phyloP scores from a whole-genome alignment of 225 moss, liverwort and hornwort genomes.

The Straminergon stramineum region DNA sequence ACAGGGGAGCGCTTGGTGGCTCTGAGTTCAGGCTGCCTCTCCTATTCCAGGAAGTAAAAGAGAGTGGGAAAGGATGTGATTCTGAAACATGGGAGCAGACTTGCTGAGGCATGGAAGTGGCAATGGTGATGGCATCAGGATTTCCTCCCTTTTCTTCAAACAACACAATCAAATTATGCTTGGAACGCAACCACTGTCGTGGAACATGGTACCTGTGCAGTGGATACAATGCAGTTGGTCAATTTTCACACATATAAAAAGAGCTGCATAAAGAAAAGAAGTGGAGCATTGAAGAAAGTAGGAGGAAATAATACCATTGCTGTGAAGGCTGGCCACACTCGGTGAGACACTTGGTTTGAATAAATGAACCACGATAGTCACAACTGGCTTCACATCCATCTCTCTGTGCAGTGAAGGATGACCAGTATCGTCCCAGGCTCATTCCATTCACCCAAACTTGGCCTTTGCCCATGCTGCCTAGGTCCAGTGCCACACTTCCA shows the following conservation, averaged over 20 bases:
- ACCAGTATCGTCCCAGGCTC: constrained; percentile 73
- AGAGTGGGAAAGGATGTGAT: constrained; percentile 36
- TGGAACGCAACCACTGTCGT: constrained; percentile 67
- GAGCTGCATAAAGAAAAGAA: not conserved
- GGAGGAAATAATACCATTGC: constrained; percentile 33
- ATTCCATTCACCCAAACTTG: constrained; percentile 84
- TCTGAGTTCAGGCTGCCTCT: not conserved
- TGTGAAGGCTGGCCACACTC: constrained; percentile 70
- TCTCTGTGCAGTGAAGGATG: constrained; percentile 33
- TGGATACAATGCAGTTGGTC: not conserved
- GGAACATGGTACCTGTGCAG: constrained; percentile 74
- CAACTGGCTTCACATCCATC: constrained; percentile 38
- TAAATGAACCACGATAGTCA: constrained; percentile 57
- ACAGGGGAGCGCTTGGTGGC: constrained; percentile 18
- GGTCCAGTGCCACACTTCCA: constrained; percentile 48
- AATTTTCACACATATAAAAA: not conserved
- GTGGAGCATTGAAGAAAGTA: not conserved
- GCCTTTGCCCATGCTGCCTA: constrained; percentile 74
- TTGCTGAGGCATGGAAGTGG: constrained; percentile 18
- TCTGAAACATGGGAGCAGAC: constrained; percentile 58
- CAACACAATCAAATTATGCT: constrained; percentile 60
- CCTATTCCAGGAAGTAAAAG: constrained; percentile 21
- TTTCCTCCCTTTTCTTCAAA: constrained; percentile 83
- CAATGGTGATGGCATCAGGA: constrained; percentile 43
- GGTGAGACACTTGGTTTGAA: constrained; percentile 38